Evolutionary conservation across 1,284 basidiomycete genomes (phyloP).

Genomic region (Coniophora puteana): DNA sequence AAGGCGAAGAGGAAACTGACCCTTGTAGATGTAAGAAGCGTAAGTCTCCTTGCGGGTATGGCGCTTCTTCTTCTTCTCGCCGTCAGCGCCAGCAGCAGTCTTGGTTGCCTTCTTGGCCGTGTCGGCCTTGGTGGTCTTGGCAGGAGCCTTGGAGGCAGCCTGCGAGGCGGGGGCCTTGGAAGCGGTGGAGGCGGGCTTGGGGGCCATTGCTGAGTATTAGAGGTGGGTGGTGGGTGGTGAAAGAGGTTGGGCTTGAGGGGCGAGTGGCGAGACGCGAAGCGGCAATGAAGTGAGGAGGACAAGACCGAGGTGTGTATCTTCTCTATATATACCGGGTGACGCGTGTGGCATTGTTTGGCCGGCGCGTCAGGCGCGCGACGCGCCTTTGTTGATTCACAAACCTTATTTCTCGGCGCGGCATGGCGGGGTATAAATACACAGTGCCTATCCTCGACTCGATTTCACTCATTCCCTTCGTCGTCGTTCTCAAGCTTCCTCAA

Average conservation of each 20-base stretch:
- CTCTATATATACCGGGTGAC: conserved; percentile 21
- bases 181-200: conserved; percentile 69
- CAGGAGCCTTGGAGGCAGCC: conserved; percentile 66
- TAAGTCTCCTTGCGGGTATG: conserved; percentile 86
- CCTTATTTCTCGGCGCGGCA: conserved; percentile 21
- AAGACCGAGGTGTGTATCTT: conserved; percentile 31
- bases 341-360: conserved; percentile 42
- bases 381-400: conserved; percentile 33
- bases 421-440: conserved; percentile 24
- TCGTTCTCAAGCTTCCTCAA: conserved; percentile 9
- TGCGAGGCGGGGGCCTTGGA: conserved; percentile 74
- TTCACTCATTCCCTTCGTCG: conserved; percentile 8
- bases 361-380: conserved; percentile 21
- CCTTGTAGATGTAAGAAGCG: conserved; percentile 90
- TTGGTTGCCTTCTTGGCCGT: conserved; percentile 61
- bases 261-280: conserved; percentile 12
- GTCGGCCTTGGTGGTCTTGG: conserved; percentile 50
- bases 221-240: conserved; percentile 1
- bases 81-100: conserved; percentile 49
- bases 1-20: conserved; percentile 20
- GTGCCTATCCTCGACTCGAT: background rate
- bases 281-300: conserved; percentile 17
- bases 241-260: conserved; percentile 13
- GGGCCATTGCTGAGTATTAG: conserved; percentile 31
- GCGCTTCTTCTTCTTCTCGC: conserved; percentile 84